Base-by-base conservation (phyloP, 345 rosid genomes). In the Geranium brycei region DNA sequence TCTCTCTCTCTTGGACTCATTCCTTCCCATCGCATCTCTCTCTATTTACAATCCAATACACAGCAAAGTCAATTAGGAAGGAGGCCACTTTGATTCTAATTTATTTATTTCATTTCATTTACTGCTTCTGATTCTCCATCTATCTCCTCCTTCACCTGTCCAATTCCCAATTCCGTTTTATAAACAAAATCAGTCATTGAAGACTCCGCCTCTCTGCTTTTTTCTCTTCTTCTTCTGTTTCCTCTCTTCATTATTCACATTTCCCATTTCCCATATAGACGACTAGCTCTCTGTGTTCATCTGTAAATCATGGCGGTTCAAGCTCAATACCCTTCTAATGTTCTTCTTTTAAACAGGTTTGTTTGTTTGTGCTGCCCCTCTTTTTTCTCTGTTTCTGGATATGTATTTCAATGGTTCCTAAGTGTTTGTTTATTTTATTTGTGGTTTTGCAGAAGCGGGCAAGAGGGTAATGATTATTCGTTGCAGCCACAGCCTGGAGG, bases 281-380 rank as follows among this genome's bases (percentile, higher is more conserved):
- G n/a, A n/a, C n/a, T n/a, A n/a, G n/a, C n/a, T 47, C 47, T 38
- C 47, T 5, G 2, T 47, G 53, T 6, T 47, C 3, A 47, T 65
- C 68, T 71, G 58, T 60, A 77, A 77, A 23, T 23, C 28, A 89
- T 90, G 96, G 96, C 96, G 56, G 86, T 90, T 69, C 95, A 90
- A 77, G 87, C 95, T 82, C 95, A 83, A 68, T 88, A 89, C 74
- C 95, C 90, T 64, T 85, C 91, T 1, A 90, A 88, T 68, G 63
- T 81, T 69, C 87, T 90, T 64, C 81, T 90, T 66, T 78, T 90
- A 64, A 83, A 87, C 83, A 87, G 85, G 91, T 86, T 59, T 59
- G 32, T 17, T 59, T 58, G 11, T 53, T 19, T 56, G 62, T 64
- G 5, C 23, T 3, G 17, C 51, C 38, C 32, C 53, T 65, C 16